Evolutionary conservation across 768 basidiomycete genomes (phyloP), one percentile per base, ranked within the genome.

Genomic region (Xerocomus brunneocitrinus): DNA sequence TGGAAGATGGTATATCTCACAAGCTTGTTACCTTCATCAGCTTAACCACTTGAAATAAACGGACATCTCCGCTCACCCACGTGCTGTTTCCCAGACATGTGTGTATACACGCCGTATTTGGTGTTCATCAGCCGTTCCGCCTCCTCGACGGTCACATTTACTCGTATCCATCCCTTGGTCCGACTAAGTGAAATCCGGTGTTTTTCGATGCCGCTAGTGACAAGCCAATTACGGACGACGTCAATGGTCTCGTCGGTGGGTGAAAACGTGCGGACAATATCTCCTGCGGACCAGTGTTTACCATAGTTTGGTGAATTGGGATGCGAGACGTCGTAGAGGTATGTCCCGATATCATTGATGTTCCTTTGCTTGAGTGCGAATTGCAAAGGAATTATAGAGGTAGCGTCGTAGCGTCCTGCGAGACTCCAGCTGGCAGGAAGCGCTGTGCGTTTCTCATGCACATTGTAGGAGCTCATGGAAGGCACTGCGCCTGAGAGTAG

Each of bases 391-490:
- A 72, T 53, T 3, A 35, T 38, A 13, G 63, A 55, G 13, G 69
- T 60, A 14, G 73, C 53, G 5, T 69, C 65, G 36, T 73, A 71
- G 39, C 72, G 66, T 32, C 73, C 70, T 13, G 69, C 56, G 13
- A 68, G 61, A 5, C 61, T 57, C 78, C 79, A 81, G 5, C 62
- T 64, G 0, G 47, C 2, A 3, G 76, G 76, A 3, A 66, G 58
- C 12, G 41, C 56, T 14, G 63, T 64, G 50, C 76, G 76, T 41
- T 65, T 72, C 60, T 78, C 77, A 52, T 78, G 77, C 30, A 76
- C 47, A 49, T 63, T 64, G 57, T 69, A 62, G 27, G 58, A 49
- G 30, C 53, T 54, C 49, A 42, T 32, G 12, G 44, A 44, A 28
- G 64, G 49, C 25, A 36, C 46, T 19, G 63, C 64, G 6, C 62